Evolutionary conservation across 2,329 filamentous ascomycete species (phyloP), one percentile per base, ranked within the genome.

Genomic region (Hypoxylon rubiginosum): DNA sequence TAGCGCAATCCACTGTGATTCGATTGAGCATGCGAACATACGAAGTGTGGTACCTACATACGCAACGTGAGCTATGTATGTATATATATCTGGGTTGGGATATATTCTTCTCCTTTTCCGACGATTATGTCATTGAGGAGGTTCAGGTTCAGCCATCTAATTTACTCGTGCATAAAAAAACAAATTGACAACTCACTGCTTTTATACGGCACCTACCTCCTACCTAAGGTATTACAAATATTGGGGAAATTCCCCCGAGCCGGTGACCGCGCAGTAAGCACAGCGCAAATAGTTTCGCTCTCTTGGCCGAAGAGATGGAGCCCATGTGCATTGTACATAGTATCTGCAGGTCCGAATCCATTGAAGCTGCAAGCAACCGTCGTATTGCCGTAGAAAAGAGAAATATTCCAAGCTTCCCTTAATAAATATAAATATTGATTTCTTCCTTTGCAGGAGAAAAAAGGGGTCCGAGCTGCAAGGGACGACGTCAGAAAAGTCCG

Each of bases 141-240:
- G n/a, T n/a, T n/a, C n/a, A 36, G 26, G 36, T 50, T 62, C 59
- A 58, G 60, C 58, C 60, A 58, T 58, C 58, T 57, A 65, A 69
- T 69, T 67, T 69, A 48, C 64, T 67, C 64, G 52, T 70, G 64
- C 67, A 70, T 65, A 56, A 61, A 46, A 41, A n/a, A n/a, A n/a
- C n/a, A 30, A 65, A 58, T 70, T 70, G 67, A 65, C 64, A 70
- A 63, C 62, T 65, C 62, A 67, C 21, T 60, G 50, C 36, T 53
- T 46, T 13, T n/a, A n/a, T 45, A n/a, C 39, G 54, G 52, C 52
- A 55, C 34, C 51, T 46, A n/a, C n/a, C n/a, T n/a, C n/a, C n/a
- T n/a, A n/a, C n/a, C n/a, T n/a, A n/a, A n/a, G n/a, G n/a, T n/a
- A 41, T 58, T 59, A 55, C 58, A 58, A 59, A 56, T 58, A 62